Base-by-base conservation (phyloP, 192 early-diverging fungal species). In the Spinellus fusiger region DNA sequence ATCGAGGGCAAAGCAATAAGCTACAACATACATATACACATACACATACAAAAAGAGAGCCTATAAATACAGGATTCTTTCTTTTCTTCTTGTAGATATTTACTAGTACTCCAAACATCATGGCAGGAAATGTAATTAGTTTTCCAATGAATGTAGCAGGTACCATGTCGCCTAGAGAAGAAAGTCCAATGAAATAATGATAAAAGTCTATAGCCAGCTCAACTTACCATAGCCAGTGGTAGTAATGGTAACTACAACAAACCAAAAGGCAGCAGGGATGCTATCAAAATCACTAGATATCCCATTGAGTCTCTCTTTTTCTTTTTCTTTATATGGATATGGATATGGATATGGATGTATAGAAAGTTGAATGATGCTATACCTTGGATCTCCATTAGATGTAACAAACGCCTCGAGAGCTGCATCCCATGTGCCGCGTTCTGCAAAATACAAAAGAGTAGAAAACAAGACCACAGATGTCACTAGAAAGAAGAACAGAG, bases 1-100 rank as follows among this genome's bases (percentile, higher is more conserved):
- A 90, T 90, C 4, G 89, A 90, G 8, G 89, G 89, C 56, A 90
- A 61, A 0, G 88, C 83, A 69, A 90, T 90, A n/a, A 90, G 66
- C 75, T 73, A 8, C 9, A 64, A 38, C 23, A 51, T 8, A 33
- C 29, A 28, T 26, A 13, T 2, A 26, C 13, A 37, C 5, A 13
- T 37, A 37, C 13, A 37, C 13, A 37, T 37, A 37, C 13, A 37
- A 37, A 37, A 37, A 37, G 35, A 37, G n/a, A n/a, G n/a, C n/a
- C n/a, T n/a, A n/a, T n/a, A n/a, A n/a, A n/a, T n/a, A n/a, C n/a
- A n/a, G n/a, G n/a, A n/a, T n/a, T n/a, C n/a, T n/a, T n/a, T n/a
- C n/a, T n/a, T n/a, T n/a, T n/a, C n/a, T n/a, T n/a, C n/a, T n/a
- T n/a, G 13, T 9, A 37, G 35, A 37, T 9, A 16, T 57, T 52